Percentiles rank a stretch among this genome's conserved stretches.
Conservation (phyloP, 352 stramenopile species). For the Pythium biforme region DNA sequence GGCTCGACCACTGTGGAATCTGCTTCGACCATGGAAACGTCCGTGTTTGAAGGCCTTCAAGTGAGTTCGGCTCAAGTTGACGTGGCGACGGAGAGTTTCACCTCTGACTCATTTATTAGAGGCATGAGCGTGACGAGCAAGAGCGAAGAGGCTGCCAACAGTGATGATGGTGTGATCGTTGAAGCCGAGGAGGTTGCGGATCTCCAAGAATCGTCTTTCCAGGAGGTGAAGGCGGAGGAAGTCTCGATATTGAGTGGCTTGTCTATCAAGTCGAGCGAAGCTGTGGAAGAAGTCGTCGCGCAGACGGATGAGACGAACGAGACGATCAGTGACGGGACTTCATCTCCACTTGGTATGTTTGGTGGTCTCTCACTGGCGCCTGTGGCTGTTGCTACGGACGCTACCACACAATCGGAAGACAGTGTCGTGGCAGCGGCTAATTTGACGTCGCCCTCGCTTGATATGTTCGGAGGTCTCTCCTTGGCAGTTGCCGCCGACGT, state of each 20-base stretch:
- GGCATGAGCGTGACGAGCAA: slow-evolving; percentile 13
- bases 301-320: not conserved
- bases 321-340: not conserved
- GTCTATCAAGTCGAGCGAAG: not conserved
- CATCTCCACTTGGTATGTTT: slow-evolving; percentile 1
- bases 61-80: slow-evolving; percentile 8
- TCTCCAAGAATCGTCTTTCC: not conserved
- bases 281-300: not conserved
- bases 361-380: not conserved
- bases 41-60: slow-evolving; percentile 16
- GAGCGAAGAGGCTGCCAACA: not conserved
- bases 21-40: not conserved
- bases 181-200: not conserved
- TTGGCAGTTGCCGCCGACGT: not conserved
- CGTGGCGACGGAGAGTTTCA: not conserved
- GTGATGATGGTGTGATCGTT: slow-evolving; percentile 17
- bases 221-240: slow-evolving; percentile 1
- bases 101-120: slow-evolving; percentile 14
- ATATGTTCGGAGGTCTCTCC: slow-evolving; percentile 20
- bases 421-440: not conserved
- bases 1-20: not conserved
- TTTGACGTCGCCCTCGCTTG: not conserved
- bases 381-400: not conserved
- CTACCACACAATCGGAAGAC: not conserved
- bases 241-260: not conserved